Conservation (phyloP, 441 rosid genomes). For the Arabidopsis lyrata region DNA sequence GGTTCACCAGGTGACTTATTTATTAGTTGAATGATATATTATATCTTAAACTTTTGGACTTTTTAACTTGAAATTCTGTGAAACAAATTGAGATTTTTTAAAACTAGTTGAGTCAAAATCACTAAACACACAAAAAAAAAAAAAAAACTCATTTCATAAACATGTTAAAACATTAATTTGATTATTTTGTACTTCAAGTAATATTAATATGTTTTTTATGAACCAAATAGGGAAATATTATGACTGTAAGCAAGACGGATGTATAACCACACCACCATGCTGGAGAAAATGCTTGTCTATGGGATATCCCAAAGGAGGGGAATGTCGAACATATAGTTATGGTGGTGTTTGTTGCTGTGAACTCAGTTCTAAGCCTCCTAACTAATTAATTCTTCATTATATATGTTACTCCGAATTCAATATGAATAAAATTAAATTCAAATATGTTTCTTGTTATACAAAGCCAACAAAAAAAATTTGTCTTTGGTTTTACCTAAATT, state of each 20-base stretch:
- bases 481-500: too few relatives aligned
- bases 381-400: not conserved
- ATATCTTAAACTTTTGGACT: too few relatives aligned
- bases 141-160: not conserved
- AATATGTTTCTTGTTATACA: not conserved
- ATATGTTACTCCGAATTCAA: not conserved
- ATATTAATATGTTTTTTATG: constrained; percentile 13
- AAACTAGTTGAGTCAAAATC: not conserved
- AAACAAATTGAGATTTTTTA: not conserved
- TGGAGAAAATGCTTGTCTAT: constrained; percentile 2
- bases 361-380: constrained; percentile 15
- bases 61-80: too few relatives aligned
- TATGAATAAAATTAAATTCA: not conserved
- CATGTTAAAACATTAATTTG: not conserved
- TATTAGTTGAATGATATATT: not conserved
- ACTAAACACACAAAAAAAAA: too few relatives aligned
- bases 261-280: constrained; percentile 13
- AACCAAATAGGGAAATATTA: constrained; percentile 25
- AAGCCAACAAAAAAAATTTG: too few relatives aligned
- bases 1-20: constrained; percentile 21
- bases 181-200: not conserved
- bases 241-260: constrained; percentile 11
- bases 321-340: constrained; percentile 11
- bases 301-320: constrained; percentile 29
- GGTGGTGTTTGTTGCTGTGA: constrained; percentile 35